These are phyloP conservation scores for Phytophthora citrophthora DNA, from an alignment of 352 stramenopile species.

Conservation along the genomic window DNA sequence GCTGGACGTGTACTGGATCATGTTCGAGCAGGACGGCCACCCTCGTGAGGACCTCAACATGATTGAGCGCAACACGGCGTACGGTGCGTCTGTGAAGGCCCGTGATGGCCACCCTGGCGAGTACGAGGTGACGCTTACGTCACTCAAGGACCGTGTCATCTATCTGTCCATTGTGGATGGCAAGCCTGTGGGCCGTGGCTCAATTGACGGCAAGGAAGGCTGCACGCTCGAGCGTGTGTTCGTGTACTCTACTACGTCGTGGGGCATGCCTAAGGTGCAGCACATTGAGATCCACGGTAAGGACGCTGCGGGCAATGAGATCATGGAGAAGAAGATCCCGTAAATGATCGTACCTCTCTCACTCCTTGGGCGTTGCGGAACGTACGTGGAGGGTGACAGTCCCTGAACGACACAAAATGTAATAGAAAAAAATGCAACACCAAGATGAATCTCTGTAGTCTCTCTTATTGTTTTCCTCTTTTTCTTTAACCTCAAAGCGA, in stretches of 20 bases:
- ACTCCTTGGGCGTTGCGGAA: background rate
- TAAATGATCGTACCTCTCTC: constrained; percentile 38
- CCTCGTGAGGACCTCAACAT: constrained; percentile 87
- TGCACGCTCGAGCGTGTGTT: constrained; percentile 85
- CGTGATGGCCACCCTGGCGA: constrained; percentile 69
- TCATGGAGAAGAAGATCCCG: constrained; percentile 89
- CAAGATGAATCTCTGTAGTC: no score
- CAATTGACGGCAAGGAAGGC: constrained; percentile 76
- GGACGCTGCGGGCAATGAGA: constrained; percentile 60
- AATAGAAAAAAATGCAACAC: constrained; percentile 39
- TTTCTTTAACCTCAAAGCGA: no score
- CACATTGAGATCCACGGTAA: constrained; percentile 90
- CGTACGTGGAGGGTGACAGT: constrained; percentile 1
- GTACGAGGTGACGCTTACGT: constrained; percentile 80
- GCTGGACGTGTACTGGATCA: constrained; percentile 90
- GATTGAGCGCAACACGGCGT: constrained; percentile 88
- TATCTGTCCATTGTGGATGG: constrained; percentile 78
- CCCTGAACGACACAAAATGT: constrained; percentile 27
- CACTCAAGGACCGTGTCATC: constrained; percentile 85
- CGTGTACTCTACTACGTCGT: constrained; percentile 85
- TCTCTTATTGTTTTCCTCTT: no score
- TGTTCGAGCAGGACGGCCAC: constrained; percentile 88
- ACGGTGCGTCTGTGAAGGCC: constrained; percentile 79
- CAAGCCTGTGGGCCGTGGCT: constrained; percentile 69
- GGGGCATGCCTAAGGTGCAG: constrained; percentile 89